Base-by-base conservation (phyloP, 768 basidiomycete genomes). In the Pisolithus marmoratus region DNA sequence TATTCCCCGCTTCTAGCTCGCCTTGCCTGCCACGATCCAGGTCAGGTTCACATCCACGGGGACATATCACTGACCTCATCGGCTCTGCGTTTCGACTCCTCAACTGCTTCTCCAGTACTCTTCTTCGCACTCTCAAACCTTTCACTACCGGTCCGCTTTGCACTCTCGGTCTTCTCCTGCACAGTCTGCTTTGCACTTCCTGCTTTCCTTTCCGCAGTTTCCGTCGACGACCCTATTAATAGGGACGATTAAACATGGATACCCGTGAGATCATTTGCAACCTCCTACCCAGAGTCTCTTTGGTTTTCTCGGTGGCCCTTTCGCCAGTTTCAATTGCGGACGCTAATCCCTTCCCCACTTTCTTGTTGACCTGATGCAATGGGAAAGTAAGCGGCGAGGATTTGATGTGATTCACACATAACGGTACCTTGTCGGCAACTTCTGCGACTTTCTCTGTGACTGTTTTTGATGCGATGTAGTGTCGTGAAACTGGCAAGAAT, bases 241-340 rank as follows among this genome's bases (percentile, higher is more conserved):
- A 46, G 17, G 43, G 19, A 20, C 43, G 53, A 53, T 29, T 17
- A 23, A n/a, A 6, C 5, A 27, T 27, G 46, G 22, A 41, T 27
- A 14, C n/a, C 19, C 23, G 14, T 4, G 7, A 27, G 19, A 2
- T 34, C 2, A 23, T 26, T 4, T 24, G 50, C 7, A 17, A 14
- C 19, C 27, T 40, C 55, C 42, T 40, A 70, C 75, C 67, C 5
- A 75, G 42, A 1, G 65, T 65, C 52, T 69, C 57, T 60, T 74
- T 74, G 24, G 70, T 69, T 48, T 60, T 63, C 53, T 70, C 69
- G 7, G 70, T 69, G 3, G 63, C 74, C 52, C 67, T 57, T 57
- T 77, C 72, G 15, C 70, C 75, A 20, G 62, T 70, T 54, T 74
- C 76, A 48, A 76, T 71, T 5, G 68, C 73, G 2, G 64, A 63